Base-by-base conservation (phyloP, 164 flowering plant genomes). In the Pachysandra terminalis region DNA sequence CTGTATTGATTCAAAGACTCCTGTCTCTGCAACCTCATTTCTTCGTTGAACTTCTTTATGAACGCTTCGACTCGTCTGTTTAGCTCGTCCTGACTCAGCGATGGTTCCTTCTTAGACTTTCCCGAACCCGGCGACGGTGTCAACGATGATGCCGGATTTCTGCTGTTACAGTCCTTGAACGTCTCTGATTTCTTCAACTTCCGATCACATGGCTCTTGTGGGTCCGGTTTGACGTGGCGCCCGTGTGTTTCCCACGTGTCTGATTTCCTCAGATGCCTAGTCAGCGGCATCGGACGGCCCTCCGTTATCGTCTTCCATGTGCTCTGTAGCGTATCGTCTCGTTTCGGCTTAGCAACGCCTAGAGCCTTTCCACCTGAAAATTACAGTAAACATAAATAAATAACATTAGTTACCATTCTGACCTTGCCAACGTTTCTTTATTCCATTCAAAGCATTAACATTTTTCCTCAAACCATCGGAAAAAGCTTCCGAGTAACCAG, bases 11-110 rank as follows among this genome's bases (percentile, higher is more conserved):
- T 81, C 62, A 86, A 35, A 0, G 96, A 91, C 68, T 86, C 85
- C 52, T 87, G 83, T 72, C 97, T 84, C 82, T 93, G 94, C 78
- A 93, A 61, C 80, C 85, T 88, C 91, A 93, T n/a, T n/a, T n/a
- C n/a, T n/a, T n/a, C n/a, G n/a, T n/a, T n/a, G n/a, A n/a, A n/a
- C n/a, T n/a, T n/a, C n/a, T n/a, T n/a, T n/a, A n/a, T n/a, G n/a
- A n/a, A n/a, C n/a, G n/a, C n/a, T n/a, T n/a, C n/a, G n/a, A n/a
- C n/a, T n/a, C n/a, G n/a, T n/a, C n/a, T n/a, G n/a, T n/a, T n/a
- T n/a, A n/a, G n/a, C n/a, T n/a, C n/a, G n/a, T n/a, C n/a, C n/a
- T n/a, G n/a, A n/a, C n/a, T n/a, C n/a, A n/a, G n/a, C n/a, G n/a
- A n/a, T n/a, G n/a, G n/a, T n/a, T n/a, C n/a, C n/a, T n/a, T n/a